A percentile compares a stretch with the other conserved stretches of the same genome.
These are phyloP conservation scores for Candida takata DNA, from an alignment of 805 yeast genomes.

Conservation along the genomic window DNA sequence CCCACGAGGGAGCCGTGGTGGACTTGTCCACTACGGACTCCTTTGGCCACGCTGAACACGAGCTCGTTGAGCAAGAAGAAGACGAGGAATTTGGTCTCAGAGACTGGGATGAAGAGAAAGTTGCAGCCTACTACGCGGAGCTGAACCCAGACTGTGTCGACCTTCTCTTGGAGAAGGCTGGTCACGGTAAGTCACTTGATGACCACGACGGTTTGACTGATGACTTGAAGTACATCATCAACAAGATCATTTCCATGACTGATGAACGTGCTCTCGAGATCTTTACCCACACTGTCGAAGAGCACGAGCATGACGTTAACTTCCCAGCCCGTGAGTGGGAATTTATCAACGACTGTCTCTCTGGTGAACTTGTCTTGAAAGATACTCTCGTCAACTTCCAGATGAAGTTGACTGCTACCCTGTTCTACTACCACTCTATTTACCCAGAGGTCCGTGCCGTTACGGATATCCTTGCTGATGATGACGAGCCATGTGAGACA, in stretches of 20 bases:
- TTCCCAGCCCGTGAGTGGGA: slow-evolving; percentile 28
- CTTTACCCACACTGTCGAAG: slow-evolving; percentile 31
- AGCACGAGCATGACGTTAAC: slow-evolving; percentile 42
- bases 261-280: slow-evolving; percentile 20
- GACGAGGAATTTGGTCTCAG: not conserved
- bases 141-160: slow-evolving; percentile 3
- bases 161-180: slow-evolving; percentile 11
- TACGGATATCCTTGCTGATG: slow-evolving; percentile 45
- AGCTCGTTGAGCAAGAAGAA: too few species aligned
- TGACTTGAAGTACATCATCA: slow-evolving; percentile 11
- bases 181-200: slow-evolving; percentile 11
- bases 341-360: slow-evolving; percentile 2
- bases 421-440: slow-evolving; percentile 37
- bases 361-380: slow-evolving; percentile 4
- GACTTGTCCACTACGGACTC: too few species aligned
- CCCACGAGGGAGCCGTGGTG: too few species aligned
- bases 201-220: slow-evolving; percentile 8
- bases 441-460: slow-evolving; percentile 65
- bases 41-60: too few species aligned
- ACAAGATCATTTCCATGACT: slow-evolving; percentile 15
- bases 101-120: slow-evolving; percentile 10
- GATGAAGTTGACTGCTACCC: slow-evolving; percentile 5
- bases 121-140: slow-evolving; percentile 4
- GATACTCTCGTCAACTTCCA: slow-evolving; percentile 6
- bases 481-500: slow-evolving; percentile 41